Conservation (phyloP, 129 eudicot genomes). For the Flaveria brownii region DNA sequence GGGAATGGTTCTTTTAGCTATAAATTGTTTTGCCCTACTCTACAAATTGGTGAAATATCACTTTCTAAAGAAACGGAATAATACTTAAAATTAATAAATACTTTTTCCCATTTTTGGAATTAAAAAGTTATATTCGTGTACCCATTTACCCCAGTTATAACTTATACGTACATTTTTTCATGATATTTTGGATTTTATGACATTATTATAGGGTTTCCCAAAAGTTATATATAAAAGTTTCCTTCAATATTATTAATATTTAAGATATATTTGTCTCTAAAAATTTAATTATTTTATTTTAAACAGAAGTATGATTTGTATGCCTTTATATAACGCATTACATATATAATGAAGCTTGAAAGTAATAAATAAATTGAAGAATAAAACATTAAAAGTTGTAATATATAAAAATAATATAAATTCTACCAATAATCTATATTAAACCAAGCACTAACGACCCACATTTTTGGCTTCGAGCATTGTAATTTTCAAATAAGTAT, state of each 20-base stretch:
- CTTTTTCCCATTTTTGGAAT: slow-evolving; percentile 5
- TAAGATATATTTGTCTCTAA: neutral
- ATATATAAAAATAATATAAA: neutral
- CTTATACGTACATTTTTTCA: slow-evolving; percentile 3
- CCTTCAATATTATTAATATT: neutral
- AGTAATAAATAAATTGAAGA: slow-evolving; percentile 2
- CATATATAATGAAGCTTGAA: slow-evolving; percentile 18
- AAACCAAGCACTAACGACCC: slow-evolving; percentile 37
- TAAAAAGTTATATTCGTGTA: neutral
- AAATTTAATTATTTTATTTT: neutral
- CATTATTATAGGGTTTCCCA: neutral
- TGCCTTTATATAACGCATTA: neutral
- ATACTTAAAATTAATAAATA: neutral
- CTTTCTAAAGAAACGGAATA: slow-evolving; percentile 21
- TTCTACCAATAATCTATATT: slow-evolving; percentile 8
- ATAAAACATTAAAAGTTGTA: slow-evolving; percentile 14
- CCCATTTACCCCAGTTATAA: slow-evolving; percentile 16
- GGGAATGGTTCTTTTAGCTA: slow-evolving; percentile 28
- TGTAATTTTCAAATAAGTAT: slow-evolving; percentile 22
- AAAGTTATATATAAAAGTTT: neutral
- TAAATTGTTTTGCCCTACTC: slow-evolving; percentile 39
- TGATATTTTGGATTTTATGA: neutral
- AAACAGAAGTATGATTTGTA: neutral
- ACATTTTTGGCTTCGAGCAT: slow-evolving; percentile 39
- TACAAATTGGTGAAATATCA: slow-evolving; percentile 43